Evolutionary conservation across 371 early-diverging fungal species (phyloP), one percentile per base, ranked within the genome.

Genomic region (Choanephora cucurbitarum): DNA sequence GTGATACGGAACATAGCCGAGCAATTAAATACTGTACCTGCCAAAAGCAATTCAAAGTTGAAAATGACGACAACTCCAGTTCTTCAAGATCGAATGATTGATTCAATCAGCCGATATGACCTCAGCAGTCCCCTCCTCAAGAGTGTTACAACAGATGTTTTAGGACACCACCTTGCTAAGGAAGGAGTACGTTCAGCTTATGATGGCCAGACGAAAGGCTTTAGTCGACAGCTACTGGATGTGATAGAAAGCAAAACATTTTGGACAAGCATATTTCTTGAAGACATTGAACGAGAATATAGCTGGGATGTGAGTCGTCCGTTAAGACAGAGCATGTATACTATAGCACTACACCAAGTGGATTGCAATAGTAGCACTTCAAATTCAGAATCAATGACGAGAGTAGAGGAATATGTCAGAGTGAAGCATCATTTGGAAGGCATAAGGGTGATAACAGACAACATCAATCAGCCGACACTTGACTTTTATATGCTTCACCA

Each of bases 231-330:
- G 39, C 55, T 80, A 21, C 56, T 77, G 61, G 82, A 84, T 56
- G 62, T 78, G 18, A 49, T 75, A 11, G 60, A 55, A 19, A 76
- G 65, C 40, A 59, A 52, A 31, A 73, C 69, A 39, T 81, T 82
- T 46, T 84, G 85, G 85, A 67, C 77, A 28, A 68, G 70, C 11
- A 64, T 81, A 0, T 81, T 82, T 55, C 42, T 84, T 24, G 85
- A 84, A 55, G 85, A 84, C 49, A 55, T 73, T 10, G 70, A 73
- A 45, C 58, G 73, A 23, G 70, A 72, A 51, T 70, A 64, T 8
- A 75, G 78, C 21, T 81, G 83, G 81, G 22, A 68, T 22, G 64
- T 73, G 1, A 79, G 83, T 13, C 58, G 72, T 22, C 62, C 66
- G 22, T 43, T 84, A 28, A 72, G 85, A 28, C 70, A 77, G 32